Percentiles rank a stretch among this genome's conserved stretches.
Evolutionary conservation across 768 basidiomycete species (phyloP).

Genomic region (Boletus reticuloceps): DNA sequence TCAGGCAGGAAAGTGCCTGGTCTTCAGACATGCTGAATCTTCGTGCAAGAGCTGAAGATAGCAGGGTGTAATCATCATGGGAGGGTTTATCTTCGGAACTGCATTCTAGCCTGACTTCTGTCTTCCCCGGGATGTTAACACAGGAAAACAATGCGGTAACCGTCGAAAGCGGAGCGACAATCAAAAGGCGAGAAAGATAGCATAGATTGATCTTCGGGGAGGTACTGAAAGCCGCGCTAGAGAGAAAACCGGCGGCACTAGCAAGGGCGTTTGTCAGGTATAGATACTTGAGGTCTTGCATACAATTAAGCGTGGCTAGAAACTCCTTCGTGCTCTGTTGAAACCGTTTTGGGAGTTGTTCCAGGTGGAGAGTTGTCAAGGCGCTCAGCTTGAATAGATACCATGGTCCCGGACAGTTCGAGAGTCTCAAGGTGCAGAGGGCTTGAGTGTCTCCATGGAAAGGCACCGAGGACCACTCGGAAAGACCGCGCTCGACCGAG

Average conservation of each 20-base stretch:
- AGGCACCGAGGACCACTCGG: too few species aligned
- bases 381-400: conserved; percentile 5
- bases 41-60: not conserved
- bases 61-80: not conserved
- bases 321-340: conserved; percentile 31
- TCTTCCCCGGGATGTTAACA: not conserved
- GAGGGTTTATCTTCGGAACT: not conserved
- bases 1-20: not conserved
- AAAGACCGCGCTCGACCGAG: fast-evolving
- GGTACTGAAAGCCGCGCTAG: not conserved
- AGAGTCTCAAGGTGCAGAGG: not conserved
- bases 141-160: not conserved
- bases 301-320: conserved; percentile 30
- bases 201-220: not conserved
- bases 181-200: not conserved
- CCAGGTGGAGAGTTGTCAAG: conserved; percentile 36
- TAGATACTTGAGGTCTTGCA: conserved; percentile 34
- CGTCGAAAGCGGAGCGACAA: conserved; percentile 5
- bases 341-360: conserved; percentile 12
- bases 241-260: not conserved
- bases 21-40: not conserved
- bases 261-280: conserved; percentile 33
- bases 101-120: not conserved
- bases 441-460: not conserved
- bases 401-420: not conserved